phyloP scores from a whole-genome alignment of 129 eudicot species.

The Helichrysum umbraculigerum region DNA sequence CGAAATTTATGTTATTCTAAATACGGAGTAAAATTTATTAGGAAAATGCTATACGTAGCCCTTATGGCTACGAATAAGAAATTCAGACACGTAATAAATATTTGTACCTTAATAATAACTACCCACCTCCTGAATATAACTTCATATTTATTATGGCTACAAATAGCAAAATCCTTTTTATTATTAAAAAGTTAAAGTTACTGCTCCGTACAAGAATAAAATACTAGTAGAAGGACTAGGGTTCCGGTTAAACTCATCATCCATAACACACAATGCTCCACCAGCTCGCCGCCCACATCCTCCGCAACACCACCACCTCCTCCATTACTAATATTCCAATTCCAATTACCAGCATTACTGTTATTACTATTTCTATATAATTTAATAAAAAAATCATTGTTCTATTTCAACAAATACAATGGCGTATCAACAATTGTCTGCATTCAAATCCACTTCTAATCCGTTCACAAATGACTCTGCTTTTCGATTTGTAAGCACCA shows the following conservation, averaged over 20 bases:
- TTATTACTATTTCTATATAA: slow-evolving; percentile 8
- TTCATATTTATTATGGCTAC: no score
- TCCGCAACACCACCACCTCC: not conserved
- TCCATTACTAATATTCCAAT: not conserved
- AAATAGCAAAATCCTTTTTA: no score
- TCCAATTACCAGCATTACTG: not conserved
- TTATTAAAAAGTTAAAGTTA: no score
- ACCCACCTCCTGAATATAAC: no score
- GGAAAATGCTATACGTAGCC: no score
- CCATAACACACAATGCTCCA: slow-evolving; percentile 24
- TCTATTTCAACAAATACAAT: not conserved
- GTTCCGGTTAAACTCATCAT: slow-evolving; percentile 25
- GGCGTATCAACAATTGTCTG: slow-evolving; percentile 32
- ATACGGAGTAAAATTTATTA: no score
- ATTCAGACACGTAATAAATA: no score
- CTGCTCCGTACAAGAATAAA: no score
- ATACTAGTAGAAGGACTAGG: no score
- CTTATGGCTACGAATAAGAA: no score
- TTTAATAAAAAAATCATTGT: not conserved
- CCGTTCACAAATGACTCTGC: slow-evolving; percentile 24
- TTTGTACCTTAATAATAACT: no score
- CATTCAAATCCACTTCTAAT: slow-evolving; percentile 29
- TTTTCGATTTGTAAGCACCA: slow-evolving; percentile 20
- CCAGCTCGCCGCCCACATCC: slow-evolving; percentile 33
- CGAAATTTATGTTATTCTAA: no score